Conservation (phyloP, 305 asterid genomes). For the Plantago lanceolata region DNA sequence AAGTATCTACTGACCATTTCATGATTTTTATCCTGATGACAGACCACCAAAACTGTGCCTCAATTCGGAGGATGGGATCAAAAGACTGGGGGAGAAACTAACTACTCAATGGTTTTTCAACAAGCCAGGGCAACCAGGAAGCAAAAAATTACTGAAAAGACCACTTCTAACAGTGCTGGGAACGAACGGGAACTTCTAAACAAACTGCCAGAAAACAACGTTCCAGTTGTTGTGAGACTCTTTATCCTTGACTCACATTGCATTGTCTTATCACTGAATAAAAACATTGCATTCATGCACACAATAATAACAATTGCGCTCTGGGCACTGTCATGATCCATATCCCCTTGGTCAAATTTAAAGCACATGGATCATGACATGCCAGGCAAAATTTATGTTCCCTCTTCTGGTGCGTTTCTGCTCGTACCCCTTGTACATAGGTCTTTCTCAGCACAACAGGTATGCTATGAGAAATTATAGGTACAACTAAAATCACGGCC, state of each 20-base stretch:
- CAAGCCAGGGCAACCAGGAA: slow-evolving; percentile 46
- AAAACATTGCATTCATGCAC: not conserved
- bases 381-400: slow-evolving; percentile 1
- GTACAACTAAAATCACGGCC: too few species aligned
- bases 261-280: not conserved
- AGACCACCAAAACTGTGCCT: slow-evolving; percentile 41
- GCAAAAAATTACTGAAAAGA: slow-evolving; percentile 29
- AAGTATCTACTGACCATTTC: slow-evolving; percentile 25
- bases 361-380: slow-evolving; percentile 33
- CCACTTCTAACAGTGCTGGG: slow-evolving; percentile 34
- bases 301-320: not conserved
- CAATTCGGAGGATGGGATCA: slow-evolving; percentile 59
- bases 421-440: not conserved
- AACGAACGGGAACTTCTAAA: slow-evolving; percentile 38
- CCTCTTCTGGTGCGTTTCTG: too few species aligned
- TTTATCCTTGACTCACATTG: not conserved
- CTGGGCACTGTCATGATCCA: slow-evolving; percentile 32
- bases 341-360: slow-evolving; percentile 34
- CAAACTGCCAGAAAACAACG: slow-evolving; percentile 14
- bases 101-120: slow-evolving; percentile 40
- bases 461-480: too few species aligned
- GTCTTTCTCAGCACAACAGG: not conserved
- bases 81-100: slow-evolving; percentile 30
- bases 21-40: not conserved
- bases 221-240: slow-evolving; percentile 22